These are phyloP conservation scores for Tillandsia leiboldiana DNA, from an alignment of 176 grass and related monocot species.

Conservation along the genomic window DNA sequence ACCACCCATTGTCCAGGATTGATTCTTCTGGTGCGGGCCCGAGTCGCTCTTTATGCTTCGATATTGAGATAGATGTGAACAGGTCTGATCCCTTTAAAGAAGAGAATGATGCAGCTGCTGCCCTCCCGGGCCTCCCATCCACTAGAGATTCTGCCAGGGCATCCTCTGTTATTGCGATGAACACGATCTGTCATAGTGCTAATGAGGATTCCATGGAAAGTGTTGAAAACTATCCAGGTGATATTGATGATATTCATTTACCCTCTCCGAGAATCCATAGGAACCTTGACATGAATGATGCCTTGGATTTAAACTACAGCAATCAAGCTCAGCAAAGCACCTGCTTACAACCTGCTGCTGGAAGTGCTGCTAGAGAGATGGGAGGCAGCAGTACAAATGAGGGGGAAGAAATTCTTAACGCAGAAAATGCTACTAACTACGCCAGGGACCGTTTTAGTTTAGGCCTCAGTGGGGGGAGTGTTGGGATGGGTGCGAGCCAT, in stretches of 20 bases:
- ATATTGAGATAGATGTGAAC: constrained; percentile 40
- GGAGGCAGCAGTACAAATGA: constrained; percentile 97
- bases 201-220: constrained; percentile 94
- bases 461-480: constrained; percentile 86
- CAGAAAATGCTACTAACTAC: constrained; percentile 56
- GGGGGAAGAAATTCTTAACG: constrained; percentile 90
- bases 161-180: constrained; percentile 96
- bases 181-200: constrained; percentile 37
- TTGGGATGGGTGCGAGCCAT: constrained; percentile 95
- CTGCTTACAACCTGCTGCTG: constrained; percentile 65
- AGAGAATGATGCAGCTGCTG: constrained; percentile 30
- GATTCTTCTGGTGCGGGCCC: constrained; percentile 89
- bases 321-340: constrained; percentile 94
- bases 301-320: constrained; percentile 78
- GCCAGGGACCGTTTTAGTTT: constrained; percentile 77
- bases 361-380: constrained; percentile 74
- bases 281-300: constrained; percentile 75
- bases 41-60: constrained; percentile 73
- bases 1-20: constrained; percentile 30
- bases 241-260: constrained; percentile 54
- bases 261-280: constrained; percentile 63
- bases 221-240: constrained; percentile 85
- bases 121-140: constrained; percentile 22
- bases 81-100: constrained; percentile 40
- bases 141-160: constrained; percentile 67